Conservation (phyloP, 2,329 filamentous ascomycete genomes). For the Trichoderma atrobrunneum region DNA sequence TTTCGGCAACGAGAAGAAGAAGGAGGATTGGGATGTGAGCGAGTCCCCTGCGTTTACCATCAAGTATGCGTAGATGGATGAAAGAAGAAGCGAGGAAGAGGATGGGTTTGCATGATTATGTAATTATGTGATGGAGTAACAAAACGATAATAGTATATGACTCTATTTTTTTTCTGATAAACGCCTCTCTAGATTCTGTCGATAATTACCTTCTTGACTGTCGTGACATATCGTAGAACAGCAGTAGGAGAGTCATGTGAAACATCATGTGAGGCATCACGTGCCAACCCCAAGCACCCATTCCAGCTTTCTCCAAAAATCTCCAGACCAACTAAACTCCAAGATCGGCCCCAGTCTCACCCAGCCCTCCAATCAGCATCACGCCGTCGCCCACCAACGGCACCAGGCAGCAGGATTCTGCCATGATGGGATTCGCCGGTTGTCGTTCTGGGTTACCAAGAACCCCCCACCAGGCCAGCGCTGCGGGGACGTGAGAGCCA, state of each 20-base stretch:
- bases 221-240: not conserved
- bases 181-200: too few species aligned
- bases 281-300: not conserved
- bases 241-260: not conserved
- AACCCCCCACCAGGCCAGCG: not conserved
- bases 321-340: not conserved
- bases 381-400: not conserved
- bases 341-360: conserved; percentile 9
- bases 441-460: not conserved
- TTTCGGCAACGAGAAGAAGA: conserved; percentile 46
- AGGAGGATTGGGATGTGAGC: conserved; percentile 46
- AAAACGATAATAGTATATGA: not conserved
- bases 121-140: not conserved
- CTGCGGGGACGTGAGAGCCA: conserved; percentile 11
- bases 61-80: conserved; percentile 33
- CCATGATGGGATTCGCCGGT: conserved; percentile 2
- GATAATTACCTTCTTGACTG: too few species aligned
- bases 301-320: not conserved
- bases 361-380: conserved; percentile 15
- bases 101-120: not conserved
- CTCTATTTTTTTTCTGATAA: too few species aligned
- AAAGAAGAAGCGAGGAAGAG: not conserved
- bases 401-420: conserved; percentile 21
- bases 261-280: not conserved
- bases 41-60: conserved; percentile 46